Percentiles rank a stretch among this genome's conserved stretches.
Evolutionary conservation across 2,329 filamentous ascomycete species (phyloP).

Genomic region (Colletotrichum truncatum): DNA sequence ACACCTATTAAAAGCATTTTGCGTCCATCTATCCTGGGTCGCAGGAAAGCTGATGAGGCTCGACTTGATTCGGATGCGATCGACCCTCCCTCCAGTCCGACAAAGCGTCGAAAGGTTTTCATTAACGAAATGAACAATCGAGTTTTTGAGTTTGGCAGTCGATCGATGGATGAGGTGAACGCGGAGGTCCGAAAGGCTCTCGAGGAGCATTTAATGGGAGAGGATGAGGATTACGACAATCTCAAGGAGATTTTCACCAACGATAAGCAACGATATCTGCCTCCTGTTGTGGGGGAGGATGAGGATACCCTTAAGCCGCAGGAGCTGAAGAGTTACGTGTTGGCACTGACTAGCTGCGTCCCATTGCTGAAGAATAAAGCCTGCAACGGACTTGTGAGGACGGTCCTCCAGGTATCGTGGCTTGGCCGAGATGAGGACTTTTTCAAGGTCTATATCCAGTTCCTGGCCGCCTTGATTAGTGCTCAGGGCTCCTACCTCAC

Average conservation of each 20-base stretch:
- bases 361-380: constrained; percentile 67
- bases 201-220: constrained; percentile 64
- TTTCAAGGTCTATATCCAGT: constrained; percentile 72
- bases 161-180: constrained; percentile 65
- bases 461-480: constrained; percentile 78
- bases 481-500: constrained; percentile 83
- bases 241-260: constrained; percentile 67
- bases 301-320: constrained; percentile 58
- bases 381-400: constrained; percentile 67
- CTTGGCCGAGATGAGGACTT: constrained; percentile 72
- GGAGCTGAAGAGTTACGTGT: constrained; percentile 68
- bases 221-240: constrained; percentile 69
- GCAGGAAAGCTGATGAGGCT: constrained; percentile 54
- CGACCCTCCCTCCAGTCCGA: constrained; percentile 51
- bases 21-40: constrained; percentile 54
- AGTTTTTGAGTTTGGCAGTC: constrained; percentile 62
- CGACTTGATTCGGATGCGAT: constrained; percentile 47
- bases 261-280: constrained; percentile 53
- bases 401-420: constrained; percentile 71
- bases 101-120: constrained; percentile 65
- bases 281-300: constrained; percentile 52
- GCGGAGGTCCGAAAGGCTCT: constrained; percentile 63
- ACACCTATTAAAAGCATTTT: constrained; percentile 64
- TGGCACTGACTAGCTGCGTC: constrained; percentile 69
- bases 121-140: constrained; percentile 68